Conservation (phyloP, 805 yeast genomes). For the Wickerhamiella hasegawae region DNA sequence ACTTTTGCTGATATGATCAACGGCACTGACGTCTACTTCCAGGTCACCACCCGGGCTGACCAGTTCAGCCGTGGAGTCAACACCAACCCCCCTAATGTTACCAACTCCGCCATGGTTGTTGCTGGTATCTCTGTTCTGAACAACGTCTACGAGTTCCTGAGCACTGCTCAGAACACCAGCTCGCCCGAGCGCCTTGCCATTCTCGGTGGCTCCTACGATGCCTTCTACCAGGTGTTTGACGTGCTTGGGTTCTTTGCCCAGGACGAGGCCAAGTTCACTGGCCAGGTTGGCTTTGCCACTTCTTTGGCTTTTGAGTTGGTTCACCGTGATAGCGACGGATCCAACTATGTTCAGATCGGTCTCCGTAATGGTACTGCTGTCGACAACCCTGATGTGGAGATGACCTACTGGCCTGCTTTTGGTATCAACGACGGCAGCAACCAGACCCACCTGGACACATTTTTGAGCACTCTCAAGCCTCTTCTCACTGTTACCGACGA, state of each 20-base stretch:
- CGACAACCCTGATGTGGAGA: constrained; percentile 18
- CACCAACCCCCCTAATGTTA: constrained; percentile 20
- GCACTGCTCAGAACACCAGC: constrained; percentile 22
- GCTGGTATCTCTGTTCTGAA: constrained; percentile 30
- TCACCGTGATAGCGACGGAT: constrained; percentile 10
- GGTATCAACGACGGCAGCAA: constrained; percentile 21
- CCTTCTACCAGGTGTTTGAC: constrained; percentile 28
- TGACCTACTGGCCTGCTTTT: constrained; percentile 26
- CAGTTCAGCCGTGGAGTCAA: constrained; percentile 26
- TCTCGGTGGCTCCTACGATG: constrained; percentile 31
- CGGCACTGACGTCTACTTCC: constrained; percentile 17
- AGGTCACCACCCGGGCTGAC: too few species aligned
- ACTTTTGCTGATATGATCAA: constrained; percentile 23
- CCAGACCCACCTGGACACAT: constrained; percentile 25
- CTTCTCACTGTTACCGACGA: not conserved
- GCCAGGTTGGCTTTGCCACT: constrained; percentile 33
- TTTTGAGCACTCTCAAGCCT: constrained; percentile 19
- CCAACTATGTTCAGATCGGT: constrained; percentile 28
- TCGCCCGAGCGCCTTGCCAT: constrained; percentile 26
- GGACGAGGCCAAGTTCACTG: constrained; percentile 26
- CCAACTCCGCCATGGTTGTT: constrained; percentile 21
- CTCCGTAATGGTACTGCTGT: constrained; percentile 29
- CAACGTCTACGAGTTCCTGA: constrained; percentile 22
- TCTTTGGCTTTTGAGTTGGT: constrained; percentile 30
- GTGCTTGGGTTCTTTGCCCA: constrained; percentile 22